Evolutionary conservation across 345 rosid genomes (phyloP).

Genomic region (Erysimum cheiranthoides): DNA sequence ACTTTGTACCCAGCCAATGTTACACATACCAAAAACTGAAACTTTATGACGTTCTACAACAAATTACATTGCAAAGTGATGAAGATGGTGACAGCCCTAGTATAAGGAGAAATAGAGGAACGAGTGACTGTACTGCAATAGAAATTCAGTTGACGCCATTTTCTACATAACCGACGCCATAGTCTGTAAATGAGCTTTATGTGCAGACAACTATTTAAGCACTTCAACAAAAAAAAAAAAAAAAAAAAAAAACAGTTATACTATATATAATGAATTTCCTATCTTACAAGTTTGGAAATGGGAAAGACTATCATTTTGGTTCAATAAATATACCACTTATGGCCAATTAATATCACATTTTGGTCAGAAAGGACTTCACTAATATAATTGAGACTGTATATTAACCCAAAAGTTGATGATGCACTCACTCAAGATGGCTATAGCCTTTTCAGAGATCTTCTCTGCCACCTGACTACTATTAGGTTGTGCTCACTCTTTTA

Average conservation of each 20-base stretch:
- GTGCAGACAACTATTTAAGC: background rate
- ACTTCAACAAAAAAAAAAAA: background rate
- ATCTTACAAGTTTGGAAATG: background rate
- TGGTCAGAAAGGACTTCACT: background rate
- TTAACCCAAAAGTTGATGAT: too few relatives aligned
- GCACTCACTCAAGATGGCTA: too few relatives aligned
- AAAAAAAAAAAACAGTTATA: too few relatives aligned
- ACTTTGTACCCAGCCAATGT: conserved; percentile 27
- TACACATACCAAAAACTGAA: background rate
- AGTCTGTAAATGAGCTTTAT: background rate
- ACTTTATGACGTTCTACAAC: background rate
- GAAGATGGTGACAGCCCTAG: background rate
- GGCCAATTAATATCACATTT: conserved; percentile 6
- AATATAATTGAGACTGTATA: background rate
- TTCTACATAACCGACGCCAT: background rate
- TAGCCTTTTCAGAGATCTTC: background rate
- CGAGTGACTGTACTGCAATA: background rate
- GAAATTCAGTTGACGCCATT: background rate
- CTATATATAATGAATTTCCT: too few relatives aligned
- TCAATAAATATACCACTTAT: background rate
- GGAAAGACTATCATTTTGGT: background rate
- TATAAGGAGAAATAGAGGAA: background rate
- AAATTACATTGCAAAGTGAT: background rate
- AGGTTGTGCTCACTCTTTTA: too few relatives aligned
- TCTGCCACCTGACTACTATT: too few relatives aligned